phyloP scores from a whole-genome alignment of 78 protist species.

The Protostelium mycophagum region DNA sequence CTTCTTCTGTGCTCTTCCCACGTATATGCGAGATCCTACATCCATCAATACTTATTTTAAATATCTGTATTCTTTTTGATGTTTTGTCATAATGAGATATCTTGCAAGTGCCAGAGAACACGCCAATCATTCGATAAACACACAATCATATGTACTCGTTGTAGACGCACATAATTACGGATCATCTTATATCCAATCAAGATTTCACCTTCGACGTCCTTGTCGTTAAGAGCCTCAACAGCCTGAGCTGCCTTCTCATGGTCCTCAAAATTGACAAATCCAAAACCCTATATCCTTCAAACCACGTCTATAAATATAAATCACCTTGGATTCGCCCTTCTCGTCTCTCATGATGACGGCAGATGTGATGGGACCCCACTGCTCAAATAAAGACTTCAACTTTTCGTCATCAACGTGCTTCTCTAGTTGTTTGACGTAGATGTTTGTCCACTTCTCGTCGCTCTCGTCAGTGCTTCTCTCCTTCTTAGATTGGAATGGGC shows the following conservation, averaged over 20 bases:
- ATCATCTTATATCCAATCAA: too few relatives aligned
- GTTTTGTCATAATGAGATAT: too few relatives aligned
- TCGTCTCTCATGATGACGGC: conserved; percentile 89
- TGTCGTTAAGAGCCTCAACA: conserved; percentile 86
- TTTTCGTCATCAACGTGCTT: conserved; percentile 81
- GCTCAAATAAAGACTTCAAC: conserved; percentile 72
- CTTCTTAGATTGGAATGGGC: conserved; percentile 73
- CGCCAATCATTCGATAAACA: too few relatives aligned
- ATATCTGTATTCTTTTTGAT: too few relatives aligned
- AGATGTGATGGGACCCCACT: conserved; percentile 90
- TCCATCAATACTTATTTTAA: too few relatives aligned
- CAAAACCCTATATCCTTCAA: conserved; percentile 81
- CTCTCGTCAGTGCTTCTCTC: conserved; percentile 57
- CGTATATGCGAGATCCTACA: conserved; percentile 71
- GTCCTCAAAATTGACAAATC: conserved; percentile 91
- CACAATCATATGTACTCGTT: not conserved
- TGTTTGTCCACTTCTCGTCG: conserved; percentile 77
- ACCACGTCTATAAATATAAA: not conserved
- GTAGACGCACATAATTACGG: not conserved
- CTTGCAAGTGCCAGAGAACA: too few relatives aligned
- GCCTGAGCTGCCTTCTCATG: conserved; percentile 94
- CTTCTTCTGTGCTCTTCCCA: conserved; percentile 84
- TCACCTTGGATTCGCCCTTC: conserved; percentile 4
- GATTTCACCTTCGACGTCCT: not conserved
- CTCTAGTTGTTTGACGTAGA: conserved; percentile 96